Conservation (phyloP, 306 rosid genomes). For the Trichosanthes cucumerina region DNA sequence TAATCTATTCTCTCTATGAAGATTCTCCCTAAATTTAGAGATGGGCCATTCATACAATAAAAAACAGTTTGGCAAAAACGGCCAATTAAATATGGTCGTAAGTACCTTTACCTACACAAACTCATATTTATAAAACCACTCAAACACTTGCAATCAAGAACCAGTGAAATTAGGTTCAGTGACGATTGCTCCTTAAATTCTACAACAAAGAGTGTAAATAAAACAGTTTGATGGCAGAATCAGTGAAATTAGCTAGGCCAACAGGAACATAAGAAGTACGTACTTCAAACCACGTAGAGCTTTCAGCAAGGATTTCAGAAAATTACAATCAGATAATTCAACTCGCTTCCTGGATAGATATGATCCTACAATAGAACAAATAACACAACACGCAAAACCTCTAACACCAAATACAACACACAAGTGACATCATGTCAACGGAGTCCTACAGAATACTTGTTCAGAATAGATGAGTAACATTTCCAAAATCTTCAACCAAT, state of each 20-base stretch:
- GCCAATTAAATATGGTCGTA: no score
- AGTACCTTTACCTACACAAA: no score
- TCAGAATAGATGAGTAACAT: neutral
- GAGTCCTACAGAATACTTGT: neutral
- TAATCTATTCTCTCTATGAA: no score
- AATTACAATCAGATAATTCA: neutral
- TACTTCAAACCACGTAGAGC: neutral
- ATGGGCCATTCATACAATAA: no score
- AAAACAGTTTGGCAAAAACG: no score
- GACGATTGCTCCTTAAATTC: no score
- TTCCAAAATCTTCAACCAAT: slow-evolving; percentile 3
- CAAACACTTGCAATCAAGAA: no score
- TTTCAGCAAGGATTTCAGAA: neutral
- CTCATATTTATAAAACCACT: no score
- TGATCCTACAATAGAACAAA: slow-evolving; percentile 2
- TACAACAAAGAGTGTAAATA: neutral
- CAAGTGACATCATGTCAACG: neutral
- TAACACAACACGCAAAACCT: neutral
- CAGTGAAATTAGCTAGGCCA: neutral
- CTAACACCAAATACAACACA: neutral
- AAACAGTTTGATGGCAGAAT: neutral
- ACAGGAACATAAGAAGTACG: neutral
- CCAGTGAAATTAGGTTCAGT: no score
- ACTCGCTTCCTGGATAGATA: neutral
- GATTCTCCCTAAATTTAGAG: no score